Evolutionary conservation across 352 stramenopile species (phyloP).

Genomic region (Globisporangium heterothallicum): DNA sequence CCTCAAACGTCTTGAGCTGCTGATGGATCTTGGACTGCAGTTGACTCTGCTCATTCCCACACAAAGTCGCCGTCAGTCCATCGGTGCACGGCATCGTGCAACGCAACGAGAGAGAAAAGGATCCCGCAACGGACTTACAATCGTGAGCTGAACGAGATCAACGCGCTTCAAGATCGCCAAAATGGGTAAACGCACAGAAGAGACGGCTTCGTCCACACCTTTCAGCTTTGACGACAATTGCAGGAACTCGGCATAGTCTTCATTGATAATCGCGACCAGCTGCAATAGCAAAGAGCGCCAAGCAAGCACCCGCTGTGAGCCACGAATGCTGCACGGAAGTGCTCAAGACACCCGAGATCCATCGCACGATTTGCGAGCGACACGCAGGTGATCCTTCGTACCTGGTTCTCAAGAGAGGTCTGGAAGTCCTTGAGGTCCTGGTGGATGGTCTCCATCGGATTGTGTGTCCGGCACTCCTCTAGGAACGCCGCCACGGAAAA

Average conservation of each 20-base stretch:
- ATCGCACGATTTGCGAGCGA: too few relatives aligned
- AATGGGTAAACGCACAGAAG: conserved; percentile 67
- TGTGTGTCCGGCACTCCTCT: conserved; percentile 66
- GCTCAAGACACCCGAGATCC: neutral
- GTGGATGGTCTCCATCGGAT: conserved; percentile 81
- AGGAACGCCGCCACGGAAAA: conserved; percentile 71
- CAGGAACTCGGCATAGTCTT: conserved; percentile 87
- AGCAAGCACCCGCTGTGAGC: too few relatives aligned
- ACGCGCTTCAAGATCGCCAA: conserved; percentile 75
- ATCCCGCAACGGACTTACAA: conserved; percentile 26
- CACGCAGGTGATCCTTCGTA: conserved; percentile 8
- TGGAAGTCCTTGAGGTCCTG: conserved; percentile 82
- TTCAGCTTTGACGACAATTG: conserved; percentile 86
- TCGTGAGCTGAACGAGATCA: conserved; percentile 53
- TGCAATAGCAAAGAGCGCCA: too few relatives aligned
- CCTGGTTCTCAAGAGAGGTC: conserved; percentile 83
- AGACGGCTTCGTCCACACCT: conserved; percentile 80
- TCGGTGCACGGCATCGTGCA: neutral
- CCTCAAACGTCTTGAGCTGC: conserved; percentile 35
- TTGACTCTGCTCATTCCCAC: conserved; percentile 25
- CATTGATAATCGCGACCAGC: conserved; percentile 86
- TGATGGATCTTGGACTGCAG: conserved; percentile 49
- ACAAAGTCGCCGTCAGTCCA: too few relatives aligned
- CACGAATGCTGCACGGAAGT: too few relatives aligned
- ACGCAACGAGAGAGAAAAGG: neutral